Evolutionary conservation across 2,329 filamentous ascomycete genomes (phyloP), one percentile per base, ranked within the genome.

Genomic region (Aspergillus sp.): DNA sequence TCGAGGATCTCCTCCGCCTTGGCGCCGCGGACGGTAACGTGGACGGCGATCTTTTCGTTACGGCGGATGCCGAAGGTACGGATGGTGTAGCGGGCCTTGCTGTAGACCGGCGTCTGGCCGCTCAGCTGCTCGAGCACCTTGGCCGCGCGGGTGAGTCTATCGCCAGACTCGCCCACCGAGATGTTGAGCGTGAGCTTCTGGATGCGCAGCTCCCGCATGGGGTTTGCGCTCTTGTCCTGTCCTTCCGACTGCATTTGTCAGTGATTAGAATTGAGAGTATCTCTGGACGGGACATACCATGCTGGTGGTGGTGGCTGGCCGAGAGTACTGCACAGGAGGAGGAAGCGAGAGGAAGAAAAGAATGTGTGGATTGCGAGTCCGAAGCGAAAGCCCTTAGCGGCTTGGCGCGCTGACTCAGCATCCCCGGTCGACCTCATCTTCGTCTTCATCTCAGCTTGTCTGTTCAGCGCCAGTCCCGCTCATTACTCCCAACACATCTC

Each of bases 31-130:
- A 98, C 88, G 64, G 91, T 98, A 65, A 98, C 91, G 77, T 98
- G 91, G 55, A 98, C 91, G 53, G 91, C 75, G 64, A 98, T 98
- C 84, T 95, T 96, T 71, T 98, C 91, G 83, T 98, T 98, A 86
- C 91, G 89, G 69, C 91, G 89, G 80, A 98, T 98, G 82, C 91
- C 91, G 72, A 98, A 98, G 65, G 89, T 96, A 75, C 91, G 89
- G 79, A 98, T 91, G 57, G 91, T 98, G 82, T 96, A 98, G 65
- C 91, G 86, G 69, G 91, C 91, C 56, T 51, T 78, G 89, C 85
- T 93, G 86, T 98, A 98, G 72, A 98, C 91, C 59, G 91, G 91
- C 57, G 91, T 96, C 78, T 98, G 91, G 88, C 91, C 91, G 71
- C 78, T 86, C 68, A 98, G 77, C 79, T 98, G 91, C 78, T 98